Conservation (phyloP, 176 grass and related monocot genomes). For the Chloris gayana region DNA sequence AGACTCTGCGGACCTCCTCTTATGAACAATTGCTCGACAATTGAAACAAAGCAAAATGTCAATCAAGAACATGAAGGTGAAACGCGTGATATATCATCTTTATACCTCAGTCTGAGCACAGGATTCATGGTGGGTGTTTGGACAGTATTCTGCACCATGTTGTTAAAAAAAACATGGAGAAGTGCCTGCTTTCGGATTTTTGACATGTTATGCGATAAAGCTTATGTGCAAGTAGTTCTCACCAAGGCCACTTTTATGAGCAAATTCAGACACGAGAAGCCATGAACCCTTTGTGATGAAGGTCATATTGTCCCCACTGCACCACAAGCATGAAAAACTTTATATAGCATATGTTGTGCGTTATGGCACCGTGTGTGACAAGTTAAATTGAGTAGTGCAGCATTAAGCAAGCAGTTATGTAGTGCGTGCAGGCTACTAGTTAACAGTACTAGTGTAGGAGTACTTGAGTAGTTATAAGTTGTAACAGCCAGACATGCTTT, state of each 20-base stretch:
- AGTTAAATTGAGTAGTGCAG: too few relatives aligned
- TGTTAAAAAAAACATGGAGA: slow-evolving; percentile 10
- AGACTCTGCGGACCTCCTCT: slow-evolving; percentile 35
- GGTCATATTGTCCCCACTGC: too few relatives aligned
- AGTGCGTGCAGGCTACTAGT: too few relatives aligned
- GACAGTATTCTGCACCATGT: slow-evolving; percentile 14
- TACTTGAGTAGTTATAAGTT: too few relatives aligned
- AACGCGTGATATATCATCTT: not conserved
- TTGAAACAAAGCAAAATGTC: not conserved
- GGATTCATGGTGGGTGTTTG: slow-evolving; percentile 33
- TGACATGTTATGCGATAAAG: not conserved
- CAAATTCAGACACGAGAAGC: not conserved
- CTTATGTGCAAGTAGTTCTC: not conserved
- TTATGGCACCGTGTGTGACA: too few relatives aligned
- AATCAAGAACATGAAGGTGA: not conserved
- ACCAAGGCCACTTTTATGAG: not conserved
- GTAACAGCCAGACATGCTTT: too few relatives aligned
- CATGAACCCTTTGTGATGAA: not conserved
- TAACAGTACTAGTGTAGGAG: too few relatives aligned
- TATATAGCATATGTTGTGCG: too few relatives aligned
- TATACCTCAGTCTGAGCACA: slow-evolving; percentile 18
- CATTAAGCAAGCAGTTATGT: too few relatives aligned
- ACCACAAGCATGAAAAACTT: too few relatives aligned
- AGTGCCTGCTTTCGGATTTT: not conserved
- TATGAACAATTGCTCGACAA: not conserved